phyloP scores from a whole-genome alignment of 2,329 filamentous ascomycete genomes.

The Zopfia rhizophila region DNA sequence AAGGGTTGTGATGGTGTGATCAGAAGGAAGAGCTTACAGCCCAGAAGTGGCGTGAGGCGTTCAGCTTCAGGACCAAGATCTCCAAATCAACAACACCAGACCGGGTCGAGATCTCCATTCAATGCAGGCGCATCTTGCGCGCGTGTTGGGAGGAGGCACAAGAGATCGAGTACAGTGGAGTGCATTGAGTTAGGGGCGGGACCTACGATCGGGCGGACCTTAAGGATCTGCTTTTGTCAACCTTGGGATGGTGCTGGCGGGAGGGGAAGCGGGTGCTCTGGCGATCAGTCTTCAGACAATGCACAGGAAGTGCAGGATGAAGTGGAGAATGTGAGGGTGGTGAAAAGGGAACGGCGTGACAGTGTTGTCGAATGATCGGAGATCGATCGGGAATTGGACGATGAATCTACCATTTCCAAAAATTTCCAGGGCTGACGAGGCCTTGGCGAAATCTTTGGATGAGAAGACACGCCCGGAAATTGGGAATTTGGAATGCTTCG shows the following conservation, averaged over 20 bases:
- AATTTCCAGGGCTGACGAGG: too few species aligned
- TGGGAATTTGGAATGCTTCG: too few species aligned
- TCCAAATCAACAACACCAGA: background rate
- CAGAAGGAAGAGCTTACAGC: constrained; percentile 29
- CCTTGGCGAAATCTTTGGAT: too few species aligned
- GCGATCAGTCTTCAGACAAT: constrained; percentile 1
- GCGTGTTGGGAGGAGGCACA: background rate
- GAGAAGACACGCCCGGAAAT: too few species aligned
- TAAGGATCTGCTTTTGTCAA: constrained; percentile 50
- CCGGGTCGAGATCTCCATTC: background rate
- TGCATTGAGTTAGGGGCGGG: constrained; percentile 10
- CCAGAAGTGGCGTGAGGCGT: constrained; percentile 22
- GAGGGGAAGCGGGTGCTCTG: background rate
- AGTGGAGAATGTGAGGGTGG: constrained; percentile 5
- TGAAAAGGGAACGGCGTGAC: too few species aligned
- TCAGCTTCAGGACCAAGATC: constrained; percentile 4
- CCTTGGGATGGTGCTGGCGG: constrained; percentile 39
- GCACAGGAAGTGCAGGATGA: background rate
- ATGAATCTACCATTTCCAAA: too few species aligned
- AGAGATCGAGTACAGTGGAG: background rate
- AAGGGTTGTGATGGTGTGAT: constrained; percentile 43
- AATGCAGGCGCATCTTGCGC: constrained; percentile 6
- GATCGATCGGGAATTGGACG: too few species aligned
- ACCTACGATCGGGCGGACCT: constrained; percentile 27
- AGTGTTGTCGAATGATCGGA: too few species aligned